Evolutionary conservation across 768 basidiomycete species (phyloP), one percentile per base, ranked within the genome.

Genomic region (Pleurotus platypus): DNA sequence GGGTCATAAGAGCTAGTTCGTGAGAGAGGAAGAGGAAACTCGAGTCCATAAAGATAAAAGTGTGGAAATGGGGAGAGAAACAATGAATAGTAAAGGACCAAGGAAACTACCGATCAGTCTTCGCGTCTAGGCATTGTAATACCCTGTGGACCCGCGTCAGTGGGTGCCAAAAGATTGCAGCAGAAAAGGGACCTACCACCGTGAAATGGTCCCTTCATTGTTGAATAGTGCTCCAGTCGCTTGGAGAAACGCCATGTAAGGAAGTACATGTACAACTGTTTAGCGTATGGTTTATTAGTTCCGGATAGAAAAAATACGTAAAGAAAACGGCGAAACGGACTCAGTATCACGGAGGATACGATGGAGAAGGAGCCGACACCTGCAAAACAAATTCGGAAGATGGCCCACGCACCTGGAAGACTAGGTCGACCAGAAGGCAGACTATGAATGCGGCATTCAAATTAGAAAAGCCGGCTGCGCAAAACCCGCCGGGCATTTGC

Each of bases 261-360:
- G 76, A 90, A 88, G 69, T 79, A 83, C 85, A 89, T 86, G 77
- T 90, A 89, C 50, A 86, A 65, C 88, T 89, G 63, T 51, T 39
- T 15, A 57, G 61, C 55, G n/a, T 37, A 22, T 47, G n/a, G 20
- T 60, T 55, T 57, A 57, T 46, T 16, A 12, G 50, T 46, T 22
- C 57, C 62, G 61, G 58, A 67, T 58, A 35, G 26, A 43, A 61
- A 26, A 20, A 63, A 55, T 56, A 46, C 55, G 46, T 56, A 46
- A 40, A 46, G 45, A 46, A n/a, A 24, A 30, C 43, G 7, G 22
- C 9, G 16, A 47, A 46, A 56, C 54, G 27, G 43, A 12, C 8
- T 24, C 43, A 46, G 43, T 18, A 56, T 15, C 30, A 26, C 24
- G 27, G 39, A 54, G 18, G 51, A 54, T 18, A 57, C 56, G 47